phyloP scores from a whole-genome alignment of 2,329 filamentous ascomycete genomes.

The Botrytis deweyae region DNA sequence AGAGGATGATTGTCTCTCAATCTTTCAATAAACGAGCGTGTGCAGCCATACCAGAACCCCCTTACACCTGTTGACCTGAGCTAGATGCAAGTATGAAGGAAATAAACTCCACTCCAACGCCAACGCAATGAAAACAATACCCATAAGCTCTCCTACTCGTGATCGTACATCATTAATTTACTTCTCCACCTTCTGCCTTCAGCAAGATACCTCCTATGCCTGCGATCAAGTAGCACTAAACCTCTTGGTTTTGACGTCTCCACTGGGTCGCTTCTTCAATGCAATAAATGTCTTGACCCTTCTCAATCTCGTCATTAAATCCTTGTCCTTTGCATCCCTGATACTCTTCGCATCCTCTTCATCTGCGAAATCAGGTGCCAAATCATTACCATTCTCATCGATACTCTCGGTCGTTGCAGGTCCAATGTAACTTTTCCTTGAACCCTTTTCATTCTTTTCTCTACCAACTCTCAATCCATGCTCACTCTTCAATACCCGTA shows the following conservation, averaged over 20 bases:
- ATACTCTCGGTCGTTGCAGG: constrained; percentile 1
- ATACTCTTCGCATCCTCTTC: constrained; percentile 43
- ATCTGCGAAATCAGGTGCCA: constrained; percentile 30
- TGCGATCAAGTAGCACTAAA: constrained; percentile 9
- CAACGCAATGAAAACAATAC: constrained; percentile 4
- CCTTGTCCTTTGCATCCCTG: constrained; percentile 64
- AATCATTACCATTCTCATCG: constrained; percentile 15
- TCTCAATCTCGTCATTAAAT: constrained; percentile 69
- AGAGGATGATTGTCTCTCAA: neutral
- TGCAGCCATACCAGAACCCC: neutral
- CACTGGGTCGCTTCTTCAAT: constrained; percentile 49
- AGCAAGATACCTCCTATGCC: neutral
- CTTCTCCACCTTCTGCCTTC: neutral
- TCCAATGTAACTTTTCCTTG: constrained; percentile 14
- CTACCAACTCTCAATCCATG: constrained; percentile 39
- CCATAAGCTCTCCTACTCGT: neutral
- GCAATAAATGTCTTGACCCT: constrained; percentile 72
- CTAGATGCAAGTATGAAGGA: neutral
- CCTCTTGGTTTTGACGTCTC: constrained; percentile 16
- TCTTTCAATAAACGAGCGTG: neutral
- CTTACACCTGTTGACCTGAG: neutral
- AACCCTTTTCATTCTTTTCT: constrained; percentile 24
- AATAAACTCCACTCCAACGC: neutral
- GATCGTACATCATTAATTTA: constrained; percentile 5
- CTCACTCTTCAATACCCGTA: constrained; percentile 58